phyloP scores from a whole-genome alignment of 306 rosid species.

The Inga oerstediana region DNA sequence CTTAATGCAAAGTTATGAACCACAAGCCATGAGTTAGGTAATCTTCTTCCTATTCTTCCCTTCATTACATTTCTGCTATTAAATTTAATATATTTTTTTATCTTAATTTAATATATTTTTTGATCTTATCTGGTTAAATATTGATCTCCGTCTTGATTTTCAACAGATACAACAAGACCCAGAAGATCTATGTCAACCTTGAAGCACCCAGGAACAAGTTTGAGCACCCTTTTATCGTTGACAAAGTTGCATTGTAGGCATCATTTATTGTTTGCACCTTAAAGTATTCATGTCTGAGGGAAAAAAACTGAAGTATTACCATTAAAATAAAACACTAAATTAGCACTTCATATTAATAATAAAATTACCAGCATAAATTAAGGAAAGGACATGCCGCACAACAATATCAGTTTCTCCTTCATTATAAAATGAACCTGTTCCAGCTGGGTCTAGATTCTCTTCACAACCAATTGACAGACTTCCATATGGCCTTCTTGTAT shows the following conservation, averaged over 20 bases:
- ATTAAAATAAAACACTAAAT: background rate
- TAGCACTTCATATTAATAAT: background rate
- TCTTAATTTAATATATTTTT: background rate
- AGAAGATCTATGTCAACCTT: background rate
- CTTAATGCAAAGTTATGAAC: no score
- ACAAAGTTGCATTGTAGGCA: slow-evolving; percentile 5
- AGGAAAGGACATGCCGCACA: slow-evolving; percentile 69
- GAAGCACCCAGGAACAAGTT: no score
- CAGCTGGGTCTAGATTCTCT: slow-evolving; percentile 83
- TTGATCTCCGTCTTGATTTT: background rate
- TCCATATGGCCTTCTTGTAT: slow-evolving; percentile 86
- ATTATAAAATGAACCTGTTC: slow-evolving; percentile 80
- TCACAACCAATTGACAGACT: slow-evolving; percentile 78
- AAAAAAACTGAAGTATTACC: background rate
- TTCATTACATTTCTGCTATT: no score
- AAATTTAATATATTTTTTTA: no score
- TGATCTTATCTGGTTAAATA: background rate
- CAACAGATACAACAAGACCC: background rate
- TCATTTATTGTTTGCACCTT: background rate
- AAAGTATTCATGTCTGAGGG: background rate
- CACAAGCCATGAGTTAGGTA: no score
- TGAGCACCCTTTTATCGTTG: slow-evolving; percentile 8
- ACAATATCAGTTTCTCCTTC: slow-evolving; percentile 90
- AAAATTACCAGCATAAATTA: slow-evolving; percentile 69
- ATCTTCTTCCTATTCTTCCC: no score